Evolutionary conservation across 2,329 filamentous ascomycete species (phyloP), one percentile per base, ranked within the genome.

Genomic region (Alternaria metachromatica): DNA sequence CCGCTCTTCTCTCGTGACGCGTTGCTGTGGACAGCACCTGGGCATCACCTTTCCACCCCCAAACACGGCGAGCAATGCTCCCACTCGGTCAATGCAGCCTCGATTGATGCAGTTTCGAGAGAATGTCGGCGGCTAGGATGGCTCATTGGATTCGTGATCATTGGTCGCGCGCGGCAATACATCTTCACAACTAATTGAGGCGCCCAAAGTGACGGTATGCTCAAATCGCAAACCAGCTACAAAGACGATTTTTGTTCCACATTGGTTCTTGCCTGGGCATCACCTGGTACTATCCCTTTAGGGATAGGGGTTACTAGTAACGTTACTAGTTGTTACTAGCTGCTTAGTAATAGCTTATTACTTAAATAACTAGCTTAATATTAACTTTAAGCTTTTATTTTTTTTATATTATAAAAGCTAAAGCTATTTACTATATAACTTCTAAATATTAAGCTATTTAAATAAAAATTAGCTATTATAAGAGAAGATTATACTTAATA

Each of bases 1-100:
- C 46, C 33, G 37, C 21, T 30, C 37, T 33, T 20, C 18, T 25
- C 53, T 48, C 61, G 57, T 49, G 57, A 58, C 60, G 57, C 63
- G 55, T 25, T n/a, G 13, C 46, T 25, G 10, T 18, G 30, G 41
- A 30, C 49, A 33, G 30, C 30, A 33, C 30, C 12, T 7, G 30
- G 23, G 26, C 21, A 26, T 21, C 33, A 13, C n/a, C 23, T 15
- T 56, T 48, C 10, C 43, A 56, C 12, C 20, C 3, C 13, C 25
- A 56, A 30, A 30, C 54, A 45, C 25, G 18, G 13, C 30, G 18
- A 30, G 13, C 49, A 25, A 48, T 25, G 18, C 12, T 18, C 13
- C 25, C 30, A 41, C 21, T 11, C 20, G 23, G 13, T 23, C 28
- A 7, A n/a, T 37, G 49, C 30, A 41, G 15, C 33, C 28, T 25